A percentile compares a stretch with the other conserved stretches of the same genome.
phyloP scores from a whole-genome alignment of 2,329 filamentous ascomycete species.

The Cordyceps sp. region DNA sequence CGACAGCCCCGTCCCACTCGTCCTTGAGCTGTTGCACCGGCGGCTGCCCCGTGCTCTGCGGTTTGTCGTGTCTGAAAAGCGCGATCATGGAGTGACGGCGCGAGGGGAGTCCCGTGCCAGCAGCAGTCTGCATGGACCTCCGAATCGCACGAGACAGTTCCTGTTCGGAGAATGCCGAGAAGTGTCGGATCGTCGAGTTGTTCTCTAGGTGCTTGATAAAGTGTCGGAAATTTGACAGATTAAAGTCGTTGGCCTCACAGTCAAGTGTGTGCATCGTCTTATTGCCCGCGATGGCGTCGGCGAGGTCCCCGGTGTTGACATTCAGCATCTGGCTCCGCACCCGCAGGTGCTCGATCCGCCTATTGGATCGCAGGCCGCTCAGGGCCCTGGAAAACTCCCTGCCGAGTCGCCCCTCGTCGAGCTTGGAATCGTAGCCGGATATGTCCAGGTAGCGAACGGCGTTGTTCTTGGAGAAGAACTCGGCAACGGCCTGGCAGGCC shows the following conservation, averaged over 20 bases:
- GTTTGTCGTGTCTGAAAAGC: conserved; percentile 16
- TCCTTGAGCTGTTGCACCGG: conserved; percentile 19
- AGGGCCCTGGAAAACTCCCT: conserved; percentile 34
- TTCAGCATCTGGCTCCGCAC: conserved; percentile 39
- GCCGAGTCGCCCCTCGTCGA: conserved; percentile 39
- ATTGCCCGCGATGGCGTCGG: conserved; percentile 31
- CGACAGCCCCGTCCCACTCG: conserved; percentile 20
- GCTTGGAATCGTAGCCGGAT: conserved; percentile 38
- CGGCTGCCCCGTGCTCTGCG: conserved; percentile 11
- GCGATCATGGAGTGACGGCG: conserved; percentile 18
- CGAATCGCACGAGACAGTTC: conserved; percentile 19
- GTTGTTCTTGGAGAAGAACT: conserved; percentile 33
- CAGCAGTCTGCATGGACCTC: conserved; percentile 15
- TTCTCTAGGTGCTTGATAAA: conserved; percentile 25
- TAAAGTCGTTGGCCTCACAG: conserved; percentile 37
- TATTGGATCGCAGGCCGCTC: conserved; percentile 27
- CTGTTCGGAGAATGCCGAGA: conserved; percentile 21
- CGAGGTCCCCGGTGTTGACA: conserved; percentile 34
- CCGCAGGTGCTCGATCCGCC: conserved; percentile 29
- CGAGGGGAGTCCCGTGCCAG: conserved; percentile 9
- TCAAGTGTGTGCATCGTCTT: conserved; percentile 33
- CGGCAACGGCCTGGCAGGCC: conserved; percentile 29
- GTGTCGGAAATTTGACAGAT: conserved; percentile 31
- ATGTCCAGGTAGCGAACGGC: conserved; percentile 36
- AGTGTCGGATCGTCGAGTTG: conserved; percentile 26